Conservation (phyloP, 805 yeast genomes). For the Wickerhamomyces rabaulensis region DNA sequence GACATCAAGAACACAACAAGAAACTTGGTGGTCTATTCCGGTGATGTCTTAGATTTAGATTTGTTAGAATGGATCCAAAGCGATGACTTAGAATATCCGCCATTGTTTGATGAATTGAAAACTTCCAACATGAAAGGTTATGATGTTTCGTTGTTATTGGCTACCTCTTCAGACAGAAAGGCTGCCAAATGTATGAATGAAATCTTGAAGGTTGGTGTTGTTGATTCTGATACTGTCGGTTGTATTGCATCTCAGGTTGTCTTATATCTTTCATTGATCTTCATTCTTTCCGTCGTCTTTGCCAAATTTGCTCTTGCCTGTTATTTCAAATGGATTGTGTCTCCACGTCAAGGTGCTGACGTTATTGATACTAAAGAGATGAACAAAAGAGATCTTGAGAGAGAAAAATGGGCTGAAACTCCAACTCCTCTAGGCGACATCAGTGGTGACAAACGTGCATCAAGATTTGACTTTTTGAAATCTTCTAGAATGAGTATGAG, state of each 20-base stretch:
- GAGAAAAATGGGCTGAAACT: conserved; percentile 85
- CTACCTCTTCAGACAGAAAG: conserved; percentile 59
- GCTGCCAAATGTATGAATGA: conserved; percentile 82
- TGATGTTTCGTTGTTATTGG: conserved; percentile 72
- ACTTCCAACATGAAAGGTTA: conserved; percentile 59
- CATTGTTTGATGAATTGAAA: conserved; percentile 58
- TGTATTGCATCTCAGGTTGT: conserved; percentile 90
- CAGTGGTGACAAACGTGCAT: conserved; percentile 32
- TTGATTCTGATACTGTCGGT: conserved; percentile 87
- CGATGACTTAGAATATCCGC: conserved; percentile 69
- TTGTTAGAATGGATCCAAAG: conserved; percentile 69
- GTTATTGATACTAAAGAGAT: conserved; percentile 52
- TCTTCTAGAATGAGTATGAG: conserved; percentile 29
- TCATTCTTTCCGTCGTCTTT: conserved; percentile 76
- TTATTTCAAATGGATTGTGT: conserved; percentile 80
- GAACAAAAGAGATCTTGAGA: conserved; percentile 57
- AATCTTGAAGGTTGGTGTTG: conserved; percentile 80
- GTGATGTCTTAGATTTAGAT: conserved; percentile 79
- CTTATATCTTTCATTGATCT: conserved; percentile 71
- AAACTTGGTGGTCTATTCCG: conserved; percentile 83
- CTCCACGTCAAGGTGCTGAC: conserved; percentile 78
- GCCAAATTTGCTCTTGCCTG: conserved; percentile 81
- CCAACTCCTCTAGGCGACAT: conserved; percentile 46
- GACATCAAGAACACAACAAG: conserved; percentile 65
- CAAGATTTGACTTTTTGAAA: conserved; percentile 30